Evolutionary conservation across 2,329 filamentous ascomycete species (phyloP), one percentile per base, ranked within the genome.

Genomic region (Xylaria sp.): DNA sequence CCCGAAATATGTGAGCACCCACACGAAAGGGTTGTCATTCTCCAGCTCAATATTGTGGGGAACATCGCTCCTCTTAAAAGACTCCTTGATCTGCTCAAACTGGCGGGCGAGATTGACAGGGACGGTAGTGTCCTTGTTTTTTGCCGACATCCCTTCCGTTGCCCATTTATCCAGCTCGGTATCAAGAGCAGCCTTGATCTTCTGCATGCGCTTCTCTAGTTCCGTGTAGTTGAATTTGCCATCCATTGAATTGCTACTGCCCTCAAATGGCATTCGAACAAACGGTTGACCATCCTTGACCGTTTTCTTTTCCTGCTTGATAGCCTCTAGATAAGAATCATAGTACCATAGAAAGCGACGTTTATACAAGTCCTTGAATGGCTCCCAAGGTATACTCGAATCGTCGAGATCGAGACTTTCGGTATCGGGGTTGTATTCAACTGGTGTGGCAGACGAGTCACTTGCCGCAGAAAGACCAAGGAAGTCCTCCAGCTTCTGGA

Each of bases 291-390:
- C 87, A 69, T 91, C 89, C 70, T 87, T 86, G 65, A 91, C 88
- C 73, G 92, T 89, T 32, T 83, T 80, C 74, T 85, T 87, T 34
- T 90, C 92, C 69, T 89, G 86, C 46, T 89, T 85, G 61, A 97
- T 90, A 1, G 91, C 87, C 3, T 87, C 83, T 25, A 96, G 83
- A 77, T 98, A 98, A 2, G 92, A 92, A 73, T 97, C 92, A 79
- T 93, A 97, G 81, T 98, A 98, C 96, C 96, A 98, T 15, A 98
- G 84, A 78, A 98, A 98, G 1, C 94, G 90, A 46, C 92, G 90
- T 81, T 98, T 98, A 85, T 92, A 93, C 5, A 97, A 84, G 76
- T 98, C 95, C 73, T 90, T 91, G 82, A 98, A 98, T 0, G 94
- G 93, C 73, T 97, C 92, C 79, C 94, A 97, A 0, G 88, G 86